Percentiles rank a stretch among this genome's conserved stretches.
These are phyloP conservation scores for Dimocarpus longan DNA, from an alignment of 345 rosid genomes.

Conservation along the genomic window DNA sequence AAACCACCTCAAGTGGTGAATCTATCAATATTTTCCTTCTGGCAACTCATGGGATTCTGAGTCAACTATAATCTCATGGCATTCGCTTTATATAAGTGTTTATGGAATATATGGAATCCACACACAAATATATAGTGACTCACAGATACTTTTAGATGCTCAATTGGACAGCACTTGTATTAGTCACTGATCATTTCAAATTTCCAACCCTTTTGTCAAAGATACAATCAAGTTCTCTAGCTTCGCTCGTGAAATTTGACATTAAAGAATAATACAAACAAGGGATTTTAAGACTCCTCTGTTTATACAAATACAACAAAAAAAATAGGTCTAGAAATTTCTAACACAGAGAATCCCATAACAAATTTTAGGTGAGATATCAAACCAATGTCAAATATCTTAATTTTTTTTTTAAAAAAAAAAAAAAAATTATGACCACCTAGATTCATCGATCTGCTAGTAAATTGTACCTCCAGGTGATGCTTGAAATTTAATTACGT, in stretches of 20 bases:
- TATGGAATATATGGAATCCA: constrained; percentile 25
- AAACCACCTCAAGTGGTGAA: constrained; percentile 21
- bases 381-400: background rate
- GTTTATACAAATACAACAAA: background rate
- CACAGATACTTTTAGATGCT: constrained; percentile 8
- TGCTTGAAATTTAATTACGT: no score
- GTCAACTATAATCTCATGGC: constrained; percentile 18
- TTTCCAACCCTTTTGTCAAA: constrained; percentile 17
- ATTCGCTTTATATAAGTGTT: constrained; percentile 7
- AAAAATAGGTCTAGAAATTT: no score
- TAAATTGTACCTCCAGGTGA: no score
- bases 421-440: background rate
- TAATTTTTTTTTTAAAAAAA: no score
- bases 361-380: background rate
- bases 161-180: constrained; percentile 19
- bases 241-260: constrained; percentile 1
- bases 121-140: background rate
- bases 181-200: background rate
- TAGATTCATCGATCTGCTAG: no score
- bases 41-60: constrained; percentile 32
- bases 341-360: background rate
- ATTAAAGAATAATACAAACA: background rate
- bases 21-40: background rate
- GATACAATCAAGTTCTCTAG: constrained; percentile 27
- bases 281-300: background rate